Evolutionary conservation across 495 filamentous ascomycete species (phyloP), one percentile per base, ranked within the genome.

Genomic region (Sordaria brevicollis): DNA sequence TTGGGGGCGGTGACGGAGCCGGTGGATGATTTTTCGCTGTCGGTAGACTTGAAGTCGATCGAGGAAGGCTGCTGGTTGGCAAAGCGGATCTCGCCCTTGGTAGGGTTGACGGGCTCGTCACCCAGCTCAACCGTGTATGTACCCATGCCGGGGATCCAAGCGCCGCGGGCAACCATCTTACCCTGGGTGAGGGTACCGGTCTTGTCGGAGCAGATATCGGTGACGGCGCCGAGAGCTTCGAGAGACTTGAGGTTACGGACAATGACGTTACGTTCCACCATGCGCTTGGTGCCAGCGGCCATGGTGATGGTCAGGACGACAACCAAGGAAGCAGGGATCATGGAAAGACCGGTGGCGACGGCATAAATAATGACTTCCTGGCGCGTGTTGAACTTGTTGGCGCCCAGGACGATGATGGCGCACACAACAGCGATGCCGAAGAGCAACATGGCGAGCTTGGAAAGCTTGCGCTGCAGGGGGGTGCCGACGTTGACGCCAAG

Each of bases 191-290:
- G 80, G 0, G 92, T 95, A 2, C 92, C 92, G 0, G 92, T 95
- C 75, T 95, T 95, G 78, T 95, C 92, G 7, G 89, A 92, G 78
- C 92, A 94, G 69, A 95, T 94, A 71, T 94, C 92, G 36, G 91
- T 94, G 35, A 94, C 90, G 35, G 91, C 92, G 25, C 92, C 92
- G 38, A 95, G 87, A 0, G 92, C 92, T 78, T 94, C 92, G 13
- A 95, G 84, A 21, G 89, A 89, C 70, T 89, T 89, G 33, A 94
- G 82, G 74, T 92, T 81, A 67, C 77, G 89, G 35, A 93, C 88
- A 65, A 94, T 89, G n/a, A 94, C 92, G 72, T 92, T 90, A 9
- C 89, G 85, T 72, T 88, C 86, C 1, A 88, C 86, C 92, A 95
- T 94, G 34, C 86, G 84, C 15, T 89, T 91, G 72, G 91, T 92